These are phyloP conservation scores for Bolboschoenoplectus hybrid DNA, from an alignment of 202 grass and related monocot species.

Conservation along the genomic window DNA sequence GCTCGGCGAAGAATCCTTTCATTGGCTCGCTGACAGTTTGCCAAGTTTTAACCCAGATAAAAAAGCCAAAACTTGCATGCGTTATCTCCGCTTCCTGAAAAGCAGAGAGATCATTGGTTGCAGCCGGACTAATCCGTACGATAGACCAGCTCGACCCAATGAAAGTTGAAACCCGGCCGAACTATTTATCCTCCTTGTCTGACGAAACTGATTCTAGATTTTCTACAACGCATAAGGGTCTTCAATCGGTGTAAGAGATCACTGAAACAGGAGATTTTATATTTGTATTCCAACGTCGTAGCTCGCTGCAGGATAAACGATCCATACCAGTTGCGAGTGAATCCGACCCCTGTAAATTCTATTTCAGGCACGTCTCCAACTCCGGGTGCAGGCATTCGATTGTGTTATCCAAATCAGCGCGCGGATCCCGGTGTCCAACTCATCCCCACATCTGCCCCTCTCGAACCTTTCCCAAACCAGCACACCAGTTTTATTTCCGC, in stretches of 20 bases:
- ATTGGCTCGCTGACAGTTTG: neutral
- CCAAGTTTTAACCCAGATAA: neutral
- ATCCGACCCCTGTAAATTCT: too few species aligned
- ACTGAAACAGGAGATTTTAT: neutral
- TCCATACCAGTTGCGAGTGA: too few species aligned
- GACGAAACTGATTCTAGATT: neutral
- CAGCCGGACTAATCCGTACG: neutral
- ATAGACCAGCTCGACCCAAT: neutral
- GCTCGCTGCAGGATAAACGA: neutral
- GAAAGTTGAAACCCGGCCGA: neutral
- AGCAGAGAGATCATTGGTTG: neutral
- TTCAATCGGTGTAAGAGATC: neutral
- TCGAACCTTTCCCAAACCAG: neutral
- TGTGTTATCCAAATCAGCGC: conserved; percentile 35
- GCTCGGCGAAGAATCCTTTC: neutral
- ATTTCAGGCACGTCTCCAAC: neutral
- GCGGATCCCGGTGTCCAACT: conserved; percentile 57
- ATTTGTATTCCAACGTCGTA: too few species aligned
- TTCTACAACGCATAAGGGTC: neutral
- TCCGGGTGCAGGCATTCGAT: neutral
- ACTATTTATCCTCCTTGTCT: neutral
- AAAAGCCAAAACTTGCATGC: neutral
- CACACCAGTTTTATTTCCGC: neutral
- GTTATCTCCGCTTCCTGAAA: neutral
- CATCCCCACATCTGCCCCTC: conserved; percentile 41